Base-by-base conservation (phyloP, 768 basidiomycete species). In the Collybia mongolica region DNA sequence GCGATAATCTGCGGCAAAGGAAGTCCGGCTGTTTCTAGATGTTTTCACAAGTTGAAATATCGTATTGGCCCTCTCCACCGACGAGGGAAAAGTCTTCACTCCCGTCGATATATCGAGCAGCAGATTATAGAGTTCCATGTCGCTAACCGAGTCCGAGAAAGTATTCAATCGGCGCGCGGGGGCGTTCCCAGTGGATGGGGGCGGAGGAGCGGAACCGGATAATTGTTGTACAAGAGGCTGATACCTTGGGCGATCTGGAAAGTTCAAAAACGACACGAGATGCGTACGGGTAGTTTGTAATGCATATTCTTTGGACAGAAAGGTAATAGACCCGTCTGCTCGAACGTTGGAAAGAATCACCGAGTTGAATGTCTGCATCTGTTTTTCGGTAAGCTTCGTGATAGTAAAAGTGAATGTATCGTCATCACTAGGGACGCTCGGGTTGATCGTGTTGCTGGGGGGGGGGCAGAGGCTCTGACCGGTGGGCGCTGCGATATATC, bases 391-490 rank as follows among this genome's bases (percentile, higher is more conserved):
- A 14, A 68, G 58, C 29, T 54, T 58, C 23, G 55, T 62, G 52
- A 62, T 47, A 15, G 46, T 37, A 39, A 63, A 64, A 5, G 32
- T 48, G 49, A 65, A 65, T 2, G 32, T 8, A 19, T 66, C 62
- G 12, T 54, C 43, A 9, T 59, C 59, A 2, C 24, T 39, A 8
- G 39, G 40, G 15, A 38, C 20, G 11, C 8, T 19, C 9, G 54
- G 40, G 23, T 28, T 38, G 23, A 41, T 17, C 20, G 37, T 6
- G 29, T 14, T 2, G 36, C 24, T 19, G 52, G 40, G 22, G 50
- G 35, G 20, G 56, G 36, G 37, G 8, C 3, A 23, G n/a, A 24
- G 26, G 41, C 24, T 14, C 37, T 22, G 29, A 49, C 18, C 3
- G 24, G 24, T 26, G 24, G 24, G 24, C 7, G 7, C 24, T 4